Base-by-base conservation (phyloP, 2,329 filamentous ascomycete species). In the Leptographium lundbergii region DNA sequence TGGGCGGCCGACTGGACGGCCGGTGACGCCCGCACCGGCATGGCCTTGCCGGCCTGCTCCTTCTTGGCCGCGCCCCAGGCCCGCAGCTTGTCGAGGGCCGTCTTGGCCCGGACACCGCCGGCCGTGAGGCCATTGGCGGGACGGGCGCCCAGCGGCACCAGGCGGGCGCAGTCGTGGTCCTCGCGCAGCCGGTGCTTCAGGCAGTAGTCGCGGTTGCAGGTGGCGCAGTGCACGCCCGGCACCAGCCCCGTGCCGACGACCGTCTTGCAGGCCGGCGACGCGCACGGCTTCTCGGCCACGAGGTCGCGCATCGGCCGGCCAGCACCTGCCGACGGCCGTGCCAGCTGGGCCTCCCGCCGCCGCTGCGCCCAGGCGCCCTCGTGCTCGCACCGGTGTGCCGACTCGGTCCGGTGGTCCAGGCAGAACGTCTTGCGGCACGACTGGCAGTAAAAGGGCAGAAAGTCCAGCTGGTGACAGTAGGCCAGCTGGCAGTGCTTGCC, bases 401-500 rank as follows among this genome's bases (percentile, higher is more conserved):
- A 81, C 75, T 97, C 92, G 67, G 84, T 87, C 59, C 92, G 88
- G 77, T 99, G 94, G 69, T 97, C 92, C 65, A 95, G 87, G 71
- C 95, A 99, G 76, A 85, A 99, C 19, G 87, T 92, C 60, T 82
- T 81, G 63, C 71, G 81, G 75, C 94, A 99, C 65, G 88, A 94
- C 70, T 95, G 89, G 75, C 94, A 99, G 69, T 85, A 81, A 73
- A 97, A 97, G 4, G 94, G 94, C 5, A 99, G 83, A 72, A 99
- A 97, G 74, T 97, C 94, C 61, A 97, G 88, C 69, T 94, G 88
- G 70, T 91, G 87, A 78, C 94, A 99, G 78, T 90, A 95, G 64
- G 87, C 78, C 73, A 88, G 86, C 72, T 96, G 85, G 80, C 94
- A 99, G 77, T 96, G 91, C 62, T 83, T 83, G 72, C 94, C 94